Percentiles rank a stretch among this genome's conserved stretches.
Evolutionary conservation across 202 grass and related monocot species (phyloP).

Genomic region (Dendrocalamus latiflorus): DNA sequence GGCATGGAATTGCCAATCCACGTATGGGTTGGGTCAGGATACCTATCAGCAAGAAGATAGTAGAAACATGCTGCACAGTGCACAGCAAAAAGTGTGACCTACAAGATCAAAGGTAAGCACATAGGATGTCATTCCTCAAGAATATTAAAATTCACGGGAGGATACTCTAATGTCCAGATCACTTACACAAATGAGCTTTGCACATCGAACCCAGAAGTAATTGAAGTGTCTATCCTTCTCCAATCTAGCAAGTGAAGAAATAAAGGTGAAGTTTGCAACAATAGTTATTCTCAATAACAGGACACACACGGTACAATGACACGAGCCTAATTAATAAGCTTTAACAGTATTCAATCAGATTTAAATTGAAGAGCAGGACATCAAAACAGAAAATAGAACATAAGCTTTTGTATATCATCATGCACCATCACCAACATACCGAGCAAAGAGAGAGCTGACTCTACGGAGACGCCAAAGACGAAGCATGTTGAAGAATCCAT

Average conservation of each 20-base stretch:
- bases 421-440: conserved; percentile 38
- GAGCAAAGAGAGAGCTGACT: conserved; percentile 92
- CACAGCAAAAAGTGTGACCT: conserved; percentile 97
- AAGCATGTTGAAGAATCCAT: conserved; percentile 97
- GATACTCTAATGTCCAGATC: conserved; percentile 1
- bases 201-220: conserved; percentile 98
- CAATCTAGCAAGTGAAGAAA: conserved; percentile 49
- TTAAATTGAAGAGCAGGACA: neutral
- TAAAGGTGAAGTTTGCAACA: neutral
- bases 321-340: neutral
- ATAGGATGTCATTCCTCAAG: neutral
- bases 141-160: conserved; percentile 7
- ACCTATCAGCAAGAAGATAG: conserved; percentile 87
- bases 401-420: neutral
- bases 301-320: neutral
- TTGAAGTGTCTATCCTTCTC: conserved; percentile 94
- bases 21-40: conserved; percentile 50
- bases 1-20: conserved; percentile 87
- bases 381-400: neutral
- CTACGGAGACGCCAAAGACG: conserved; percentile 95
- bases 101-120: conserved; percentile 11
- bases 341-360: neutral
- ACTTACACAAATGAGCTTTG: conserved; percentile 95
- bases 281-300: neutral
- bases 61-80: conserved; percentile 95